phyloP scores from a whole-genome alignment of 805 yeast genomes.

The Saturnispora zaruensis region DNA sequence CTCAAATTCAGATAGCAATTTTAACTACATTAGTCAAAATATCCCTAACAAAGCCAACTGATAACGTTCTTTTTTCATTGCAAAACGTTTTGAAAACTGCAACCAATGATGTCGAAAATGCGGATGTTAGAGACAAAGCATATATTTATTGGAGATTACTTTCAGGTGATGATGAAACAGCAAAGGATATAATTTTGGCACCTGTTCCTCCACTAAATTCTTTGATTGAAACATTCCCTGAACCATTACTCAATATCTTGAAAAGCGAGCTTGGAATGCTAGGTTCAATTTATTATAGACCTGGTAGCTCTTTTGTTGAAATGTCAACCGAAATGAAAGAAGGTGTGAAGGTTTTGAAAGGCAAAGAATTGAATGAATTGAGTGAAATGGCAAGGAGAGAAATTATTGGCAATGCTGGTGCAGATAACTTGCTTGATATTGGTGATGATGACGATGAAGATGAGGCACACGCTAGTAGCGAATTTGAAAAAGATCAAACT shows the following conservation, averaged over 20 bases:
- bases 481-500: background rate
- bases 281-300: slow-evolving; percentile 84
- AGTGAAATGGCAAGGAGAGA: slow-evolving; percentile 71
- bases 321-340: background rate
- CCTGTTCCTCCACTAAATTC: slow-evolving; percentile 65
- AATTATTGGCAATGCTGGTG: slow-evolving; percentile 46
- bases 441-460: slow-evolving; percentile 48
- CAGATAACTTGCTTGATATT: slow-evolving; percentile 79
- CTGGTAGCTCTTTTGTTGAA: slow-evolving; percentile 43
- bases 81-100: slow-evolving; percentile 55
- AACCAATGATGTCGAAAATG: slow-evolving; percentile 57
- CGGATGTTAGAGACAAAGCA: slow-evolving; percentile 76
- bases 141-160: slow-evolving; percentile 73
- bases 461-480: background rate
- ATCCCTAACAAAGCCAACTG: slow-evolving; percentile 28
- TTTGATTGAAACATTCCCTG: slow-evolving; percentile 64
- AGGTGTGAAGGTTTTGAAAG: slow-evolving; percentile 23
- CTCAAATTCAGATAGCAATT: slow-evolving; percentile 50
- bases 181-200: slow-evolving; percentile 48
- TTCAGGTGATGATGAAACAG: slow-evolving; percentile 24
- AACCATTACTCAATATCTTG: slow-evolving; percentile 57
- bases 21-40: slow-evolving; percentile 58
- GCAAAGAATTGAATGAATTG: slow-evolving; percentile 67
- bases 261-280: slow-evolving; percentile 72
- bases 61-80: slow-evolving; percentile 33